phyloP scores from a whole-genome alignment of 495 filamentous ascomycete species.

The Penicillium robsamsonii region DNA sequence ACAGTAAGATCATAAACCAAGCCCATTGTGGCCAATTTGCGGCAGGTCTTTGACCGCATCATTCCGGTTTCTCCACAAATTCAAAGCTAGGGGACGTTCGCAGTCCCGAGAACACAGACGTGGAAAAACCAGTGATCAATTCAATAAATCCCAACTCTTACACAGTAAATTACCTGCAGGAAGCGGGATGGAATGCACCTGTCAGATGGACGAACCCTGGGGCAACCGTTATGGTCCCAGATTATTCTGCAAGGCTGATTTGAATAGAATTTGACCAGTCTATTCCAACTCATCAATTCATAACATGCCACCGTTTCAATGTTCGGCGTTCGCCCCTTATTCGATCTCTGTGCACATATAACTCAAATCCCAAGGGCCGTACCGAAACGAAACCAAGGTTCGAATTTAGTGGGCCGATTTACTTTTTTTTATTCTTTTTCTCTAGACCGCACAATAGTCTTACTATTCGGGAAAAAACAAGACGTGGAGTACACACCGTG shows the following conservation, averaged over 20 bases:
- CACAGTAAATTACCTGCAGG: slow-evolving; percentile 20
- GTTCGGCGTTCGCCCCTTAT: background rate
- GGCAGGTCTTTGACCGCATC: slow-evolving; percentile 8
- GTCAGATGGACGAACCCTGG: slow-evolving; percentile 32
- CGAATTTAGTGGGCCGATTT: slow-evolving; percentile 11
- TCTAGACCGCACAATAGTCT: background rate
- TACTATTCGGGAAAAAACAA: background rate
- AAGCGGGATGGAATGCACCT: slow-evolving; percentile 19
- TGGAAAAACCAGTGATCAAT: slow-evolving; percentile 19
- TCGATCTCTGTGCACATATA: background rate
- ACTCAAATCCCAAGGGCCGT: slow-evolving; percentile 19
- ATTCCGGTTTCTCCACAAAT: slow-evolving; percentile 2
- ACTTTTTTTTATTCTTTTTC: background rate
- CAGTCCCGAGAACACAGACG: slow-evolving; percentile 21
- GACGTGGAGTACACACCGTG: slow-evolving; percentile 17
- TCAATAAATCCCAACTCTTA: slow-evolving; percentile 10
- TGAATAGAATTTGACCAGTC: background rate
- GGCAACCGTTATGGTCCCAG: slow-evolving; percentile 28
- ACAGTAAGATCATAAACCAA: background rate
- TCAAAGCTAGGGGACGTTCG: slow-evolving; percentile 5
- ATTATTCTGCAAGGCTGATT: slow-evolving; percentile 8
- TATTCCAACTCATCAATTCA: background rate
- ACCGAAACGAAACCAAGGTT: slow-evolving; percentile 19
- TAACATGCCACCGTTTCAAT: slow-evolving; percentile 5
- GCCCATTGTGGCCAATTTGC: background rate